Evolutionary conservation across 768 basidiomycete genomes (phyloP).

Genomic region (Sistotremastrum niveocremeum): DNA sequence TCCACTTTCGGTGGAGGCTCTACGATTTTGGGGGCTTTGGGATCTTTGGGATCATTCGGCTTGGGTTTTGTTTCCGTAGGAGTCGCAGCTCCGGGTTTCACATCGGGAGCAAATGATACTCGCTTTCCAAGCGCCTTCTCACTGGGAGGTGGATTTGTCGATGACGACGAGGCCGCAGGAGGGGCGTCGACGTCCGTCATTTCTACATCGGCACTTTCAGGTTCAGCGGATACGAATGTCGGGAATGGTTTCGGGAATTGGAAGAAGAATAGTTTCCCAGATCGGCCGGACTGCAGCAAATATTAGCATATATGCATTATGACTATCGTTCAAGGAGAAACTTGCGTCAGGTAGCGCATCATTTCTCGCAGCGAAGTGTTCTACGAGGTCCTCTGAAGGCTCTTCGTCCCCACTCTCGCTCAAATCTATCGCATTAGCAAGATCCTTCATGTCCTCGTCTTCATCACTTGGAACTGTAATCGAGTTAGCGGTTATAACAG

Average conservation of each 20-base stretch:
- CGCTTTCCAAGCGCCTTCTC: slow-evolving; percentile 25
- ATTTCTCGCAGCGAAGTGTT: slow-evolving; percentile 38
- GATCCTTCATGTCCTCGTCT: slow-evolving; percentile 17
- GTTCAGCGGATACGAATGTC: slow-evolving; percentile 32
- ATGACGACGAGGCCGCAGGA: slow-evolving; percentile 5
- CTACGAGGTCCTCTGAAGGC: slow-evolving; percentile 63
- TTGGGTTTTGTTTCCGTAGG: slow-evolving; percentile 12
- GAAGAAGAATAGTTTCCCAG: slow-evolving; percentile 73
- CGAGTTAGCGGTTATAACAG: too few species aligned
- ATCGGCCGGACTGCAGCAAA: slow-evolving; percentile 25
- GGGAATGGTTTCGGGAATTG: slow-evolving; percentile 86
- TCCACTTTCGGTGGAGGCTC: slow-evolving; percentile 32
- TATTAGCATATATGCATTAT: slow-evolving; percentile 1
- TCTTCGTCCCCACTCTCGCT: slow-evolving; percentile 70
- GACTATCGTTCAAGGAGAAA: neutral
- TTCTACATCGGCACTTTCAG: slow-evolving; percentile 13
- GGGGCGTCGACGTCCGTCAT: slow-evolving; percentile 23
- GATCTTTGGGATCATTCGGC: slow-evolving; percentile 13
- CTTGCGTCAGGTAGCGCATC: slow-evolving; percentile 23
- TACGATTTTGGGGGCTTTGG: slow-evolving; percentile 4
- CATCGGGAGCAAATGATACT: slow-evolving; percentile 53
- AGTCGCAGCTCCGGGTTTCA: slow-evolving; percentile 32
- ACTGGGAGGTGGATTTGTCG: slow-evolving; percentile 10
- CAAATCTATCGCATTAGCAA: slow-evolving; percentile 50
- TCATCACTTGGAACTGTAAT: too few species aligned